Evolutionary conservation across 2,329 filamentous ascomycete genomes (phyloP).

Genomic region (Celoporthe dispersa): DNA sequence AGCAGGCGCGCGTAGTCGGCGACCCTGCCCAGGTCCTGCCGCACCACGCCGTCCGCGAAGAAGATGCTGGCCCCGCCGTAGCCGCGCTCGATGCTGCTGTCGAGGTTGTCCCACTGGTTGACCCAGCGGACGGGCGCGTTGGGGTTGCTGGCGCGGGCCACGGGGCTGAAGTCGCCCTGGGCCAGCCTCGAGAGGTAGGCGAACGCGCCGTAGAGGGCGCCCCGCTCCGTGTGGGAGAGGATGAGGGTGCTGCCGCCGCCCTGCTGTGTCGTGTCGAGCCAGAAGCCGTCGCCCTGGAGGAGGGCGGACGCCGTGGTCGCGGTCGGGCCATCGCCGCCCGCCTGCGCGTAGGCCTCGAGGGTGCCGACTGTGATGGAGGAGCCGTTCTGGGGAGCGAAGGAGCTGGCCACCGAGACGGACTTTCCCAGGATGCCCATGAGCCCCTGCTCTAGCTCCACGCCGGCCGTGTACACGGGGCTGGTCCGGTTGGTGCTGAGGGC

Average conservation of each 20-base stretch:
- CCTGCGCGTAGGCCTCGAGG: slow-evolving; percentile 45
- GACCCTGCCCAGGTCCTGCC: slow-evolving; percentile 63
- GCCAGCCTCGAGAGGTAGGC: slow-evolving; percentile 70
- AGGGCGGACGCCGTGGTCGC: slow-evolving; percentile 39
- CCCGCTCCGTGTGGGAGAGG: slow-evolving; percentile 68
- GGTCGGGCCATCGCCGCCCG: slow-evolving; percentile 36
- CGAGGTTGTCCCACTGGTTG: slow-evolving; percentile 76
- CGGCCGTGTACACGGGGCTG: slow-evolving; percentile 64
- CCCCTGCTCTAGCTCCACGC: slow-evolving; percentile 61
- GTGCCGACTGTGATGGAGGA: slow-evolving; percentile 55
- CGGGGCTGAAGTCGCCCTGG: slow-evolving; percentile 57
- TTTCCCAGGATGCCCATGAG: slow-evolving; percentile 61
- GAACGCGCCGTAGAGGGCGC: slow-evolving; percentile 71
- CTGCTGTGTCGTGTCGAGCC: slow-evolving; percentile 53
- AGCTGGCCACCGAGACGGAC: slow-evolving; percentile 40
- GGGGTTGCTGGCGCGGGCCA: slow-evolving; percentile 57
- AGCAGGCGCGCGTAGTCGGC: slow-evolving; percentile 68
- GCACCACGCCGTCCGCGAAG: slow-evolving; percentile 60
- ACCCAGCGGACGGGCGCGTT: slow-evolving; percentile 68
- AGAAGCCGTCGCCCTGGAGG: slow-evolving; percentile 64
- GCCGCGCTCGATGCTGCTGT: slow-evolving; percentile 69
- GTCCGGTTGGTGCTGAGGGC: slow-evolving; percentile 56
- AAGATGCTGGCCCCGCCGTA: slow-evolving; percentile 72
- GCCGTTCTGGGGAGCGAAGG: slow-evolving; percentile 18
- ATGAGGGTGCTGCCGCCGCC: slow-evolving; percentile 57